Conservation (phyloP, 2,329 filamentous ascomycete genomes). For the Gnomoniopsis sp. region DNA sequence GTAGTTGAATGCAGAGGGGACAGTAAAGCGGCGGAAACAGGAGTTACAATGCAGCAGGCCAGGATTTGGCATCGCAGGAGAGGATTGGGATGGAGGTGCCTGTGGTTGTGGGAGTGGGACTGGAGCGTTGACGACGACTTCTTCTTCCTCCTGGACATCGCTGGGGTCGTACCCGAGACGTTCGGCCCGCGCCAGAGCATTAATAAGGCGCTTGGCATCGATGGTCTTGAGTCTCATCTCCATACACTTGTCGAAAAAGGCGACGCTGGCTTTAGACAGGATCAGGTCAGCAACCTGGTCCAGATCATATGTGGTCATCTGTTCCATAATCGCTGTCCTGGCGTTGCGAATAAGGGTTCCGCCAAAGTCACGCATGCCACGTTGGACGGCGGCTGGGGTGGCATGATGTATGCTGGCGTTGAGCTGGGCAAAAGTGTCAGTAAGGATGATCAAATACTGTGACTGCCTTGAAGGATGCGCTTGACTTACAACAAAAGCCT, state of each 20-base stretch:
- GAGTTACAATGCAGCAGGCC: constrained; percentile 3
- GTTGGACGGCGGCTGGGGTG: constrained; percentile 31
- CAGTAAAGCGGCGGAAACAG: constrained; percentile 20
- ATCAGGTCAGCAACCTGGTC: constrained; percentile 43
- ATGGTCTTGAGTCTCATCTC: constrained; percentile 51
- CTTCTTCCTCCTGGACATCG: constrained; percentile 44
- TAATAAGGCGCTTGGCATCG: constrained; percentile 51
- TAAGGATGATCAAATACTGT: no score
- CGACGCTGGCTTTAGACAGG: constrained; percentile 42
- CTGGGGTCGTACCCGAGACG: constrained; percentile 53
- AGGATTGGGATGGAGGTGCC: constrained; percentile 5
- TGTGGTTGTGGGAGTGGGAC: background rate
- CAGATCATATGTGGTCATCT: constrained; percentile 38
- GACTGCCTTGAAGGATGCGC: background rate
- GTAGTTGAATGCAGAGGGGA: constrained; percentile 21
- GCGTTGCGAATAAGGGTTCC: constrained; percentile 37
- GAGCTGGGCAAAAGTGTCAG: constrained; percentile 31
- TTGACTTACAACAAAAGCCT: constrained; percentile 48
- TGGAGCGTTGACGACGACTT: background rate
- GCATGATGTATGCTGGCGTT: constrained; percentile 48
- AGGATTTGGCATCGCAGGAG: background rate
- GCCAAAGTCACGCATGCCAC: constrained; percentile 44
- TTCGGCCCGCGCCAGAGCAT: constrained; percentile 53
- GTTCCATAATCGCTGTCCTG: constrained; percentile 38
- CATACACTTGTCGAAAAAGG: constrained; percentile 52